Conservation (phyloP, 176 grass and related monocot species). For the Olyra latifolia region DNA sequence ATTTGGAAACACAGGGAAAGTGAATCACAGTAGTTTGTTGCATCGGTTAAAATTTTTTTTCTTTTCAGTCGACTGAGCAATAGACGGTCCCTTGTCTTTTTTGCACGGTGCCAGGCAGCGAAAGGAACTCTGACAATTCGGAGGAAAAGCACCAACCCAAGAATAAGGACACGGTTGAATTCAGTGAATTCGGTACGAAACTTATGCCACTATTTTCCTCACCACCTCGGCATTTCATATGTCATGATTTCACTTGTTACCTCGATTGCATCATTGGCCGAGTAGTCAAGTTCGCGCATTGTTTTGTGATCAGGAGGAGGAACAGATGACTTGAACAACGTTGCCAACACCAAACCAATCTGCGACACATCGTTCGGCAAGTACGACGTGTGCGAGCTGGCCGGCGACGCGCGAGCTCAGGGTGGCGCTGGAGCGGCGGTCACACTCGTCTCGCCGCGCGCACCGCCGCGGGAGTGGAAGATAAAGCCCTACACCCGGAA, state of each 20-base stretch:
- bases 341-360: slow-evolving; percentile 31
- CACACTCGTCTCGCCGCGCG: slow-evolving; percentile 37
- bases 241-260: background rate
- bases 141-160: background rate
- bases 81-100: too few species aligned
- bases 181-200: slow-evolving; percentile 30
- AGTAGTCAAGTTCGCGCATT: background rate
- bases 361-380: slow-evolving; percentile 58
- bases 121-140: slow-evolving; percentile 29
- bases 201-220: background rate
- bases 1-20: too few species aligned
- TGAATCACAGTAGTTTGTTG: too few species aligned
- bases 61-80: too few species aligned
- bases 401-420: slow-evolving; percentile 26
- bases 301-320: slow-evolving; percentile 33
- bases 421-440: slow-evolving; percentile 11
- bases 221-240: background rate
- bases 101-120: background rate
- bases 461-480: slow-evolving; percentile 39
- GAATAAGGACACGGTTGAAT: background rate
- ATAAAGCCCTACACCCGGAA: slow-evolving; percentile 70
- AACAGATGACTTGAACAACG: slow-evolving; percentile 37
- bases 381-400: slow-evolving; percentile 59
- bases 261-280: background rate
- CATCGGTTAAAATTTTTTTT: too few species aligned